A percentile compares a stretch with the other conserved stretches of the same genome.
These are phyloP conservation scores for Zea mays DNA, from an alignment of 176 grass and related monocot species.

Conservation along the genomic window DNA sequence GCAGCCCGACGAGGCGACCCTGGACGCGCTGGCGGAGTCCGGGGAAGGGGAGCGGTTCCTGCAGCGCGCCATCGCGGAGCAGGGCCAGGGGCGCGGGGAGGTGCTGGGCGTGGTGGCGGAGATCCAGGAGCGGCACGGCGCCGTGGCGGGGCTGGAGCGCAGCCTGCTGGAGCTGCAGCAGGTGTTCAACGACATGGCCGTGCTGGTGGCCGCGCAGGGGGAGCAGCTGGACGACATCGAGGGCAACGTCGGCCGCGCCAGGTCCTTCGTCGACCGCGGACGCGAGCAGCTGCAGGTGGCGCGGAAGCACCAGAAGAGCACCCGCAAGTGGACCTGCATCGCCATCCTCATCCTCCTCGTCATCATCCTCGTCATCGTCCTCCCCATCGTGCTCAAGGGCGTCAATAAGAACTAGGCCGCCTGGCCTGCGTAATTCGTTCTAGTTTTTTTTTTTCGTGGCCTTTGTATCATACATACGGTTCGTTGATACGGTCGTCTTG, in stretches of 20 bases:
- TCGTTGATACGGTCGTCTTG: no score
- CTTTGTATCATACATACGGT: no score
- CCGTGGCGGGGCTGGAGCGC: no score
- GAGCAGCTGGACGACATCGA: slow-evolving; percentile 94
- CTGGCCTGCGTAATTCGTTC: no score
- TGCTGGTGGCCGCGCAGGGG: slow-evolving; percentile 78
- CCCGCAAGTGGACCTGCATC: slow-evolving; percentile 68
- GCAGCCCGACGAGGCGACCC: no score
- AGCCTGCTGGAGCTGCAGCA: slow-evolving; percentile 80
- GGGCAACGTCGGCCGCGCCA: slow-evolving; percentile 63
- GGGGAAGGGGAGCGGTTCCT: no score
- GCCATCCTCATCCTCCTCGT: slow-evolving; percentile 34
- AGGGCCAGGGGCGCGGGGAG: no score
- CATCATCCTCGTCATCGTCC: slow-evolving; percentile 42
- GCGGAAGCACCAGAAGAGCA: slow-evolving; percentile 65
- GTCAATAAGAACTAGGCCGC: background rate
- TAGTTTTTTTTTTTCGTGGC: no score
- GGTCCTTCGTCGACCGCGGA: slow-evolving; percentile 67
- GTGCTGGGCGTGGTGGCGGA: no score
- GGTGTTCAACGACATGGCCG: slow-evolving; percentile 97
- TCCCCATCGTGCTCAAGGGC: slow-evolving; percentile 56
- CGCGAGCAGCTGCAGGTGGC: slow-evolving; percentile 76
- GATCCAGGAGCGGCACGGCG: no score
- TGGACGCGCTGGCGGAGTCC: no score
- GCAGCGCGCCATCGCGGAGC: no score